These are phyloP conservation scores for Rutstroemia sp. DNA, from an alignment of 2,329 filamentous ascomycete species.

Conservation along the genomic window DNA sequence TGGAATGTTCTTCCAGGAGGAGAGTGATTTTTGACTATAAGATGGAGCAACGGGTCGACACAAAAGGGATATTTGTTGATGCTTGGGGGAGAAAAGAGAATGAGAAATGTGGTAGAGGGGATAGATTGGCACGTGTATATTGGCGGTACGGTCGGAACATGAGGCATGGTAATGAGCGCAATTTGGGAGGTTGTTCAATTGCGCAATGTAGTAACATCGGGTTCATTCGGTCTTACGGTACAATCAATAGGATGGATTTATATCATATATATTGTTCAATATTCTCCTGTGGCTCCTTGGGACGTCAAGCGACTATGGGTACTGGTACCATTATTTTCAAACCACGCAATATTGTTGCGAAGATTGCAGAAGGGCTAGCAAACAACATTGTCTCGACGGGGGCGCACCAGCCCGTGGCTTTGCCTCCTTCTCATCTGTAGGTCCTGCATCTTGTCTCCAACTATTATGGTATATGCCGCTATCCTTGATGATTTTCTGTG, in stretches of 20 bases:
- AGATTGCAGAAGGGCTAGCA: too few relatives aligned
- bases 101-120: background rate
- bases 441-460: too few relatives aligned
- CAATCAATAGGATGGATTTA: background rate
- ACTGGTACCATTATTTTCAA: background rate
- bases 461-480: too few relatives aligned
- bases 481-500: too few relatives aligned
- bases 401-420: too few relatives aligned
- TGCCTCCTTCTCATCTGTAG: too few relatives aligned
- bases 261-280: background rate
- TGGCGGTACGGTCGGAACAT: background rate
- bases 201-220: background rate
- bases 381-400: too few relatives aligned
- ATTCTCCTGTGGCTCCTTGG: background rate
- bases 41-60: background rate
- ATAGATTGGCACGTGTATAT: background rate
- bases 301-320: background rate
- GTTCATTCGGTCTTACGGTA: background rate
- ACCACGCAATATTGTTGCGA: too few relatives aligned
- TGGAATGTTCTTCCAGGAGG: conserved; percentile 95
- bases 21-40: conserved; percentile 33
- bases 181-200: background rate
- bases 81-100: background rate
- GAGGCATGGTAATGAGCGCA: background rate
- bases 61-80: background rate